phyloP scores from a whole-genome alignment of 208 protist species.

The Acanthamoeba sp. region DNA sequence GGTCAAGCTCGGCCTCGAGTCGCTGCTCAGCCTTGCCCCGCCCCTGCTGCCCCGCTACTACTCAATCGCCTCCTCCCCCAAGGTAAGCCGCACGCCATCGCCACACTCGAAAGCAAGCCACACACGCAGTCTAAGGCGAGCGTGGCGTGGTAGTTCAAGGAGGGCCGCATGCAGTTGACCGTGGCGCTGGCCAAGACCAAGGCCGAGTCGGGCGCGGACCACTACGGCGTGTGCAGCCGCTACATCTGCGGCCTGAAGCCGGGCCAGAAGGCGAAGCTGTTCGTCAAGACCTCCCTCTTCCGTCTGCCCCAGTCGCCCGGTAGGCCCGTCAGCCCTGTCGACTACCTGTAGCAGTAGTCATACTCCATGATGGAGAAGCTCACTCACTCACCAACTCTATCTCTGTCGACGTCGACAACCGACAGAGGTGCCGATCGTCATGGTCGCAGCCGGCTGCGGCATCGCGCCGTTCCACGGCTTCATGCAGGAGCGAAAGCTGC shows the following conservation, averaged over 20 bases:
- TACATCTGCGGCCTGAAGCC: conserved; percentile 74
- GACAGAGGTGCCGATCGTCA: conserved; percentile 73
- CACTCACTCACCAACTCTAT: too few relatives aligned
- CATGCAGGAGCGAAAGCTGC: conserved; percentile 78
- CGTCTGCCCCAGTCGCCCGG: conserved; percentile 58
- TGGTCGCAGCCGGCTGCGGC: conserved; percentile 85
- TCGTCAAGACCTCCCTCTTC: conserved; percentile 56
- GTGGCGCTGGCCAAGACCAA: conserved; percentile 76
- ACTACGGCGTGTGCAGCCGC: conserved; percentile 19
- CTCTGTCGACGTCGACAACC: neutral
- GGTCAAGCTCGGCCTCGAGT: conserved; percentile 72
- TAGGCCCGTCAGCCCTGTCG: neutral
- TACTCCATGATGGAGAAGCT: too few relatives aligned
- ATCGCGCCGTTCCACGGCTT: conserved; percentile 84
- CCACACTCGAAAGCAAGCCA: neutral
- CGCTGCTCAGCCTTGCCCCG: conserved; percentile 89
- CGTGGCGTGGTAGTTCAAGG: conserved; percentile 29
- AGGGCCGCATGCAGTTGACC: neutral
- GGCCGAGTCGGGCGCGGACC: conserved; percentile 7
- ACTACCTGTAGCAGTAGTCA: too few relatives aligned
- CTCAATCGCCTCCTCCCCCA: conserved; percentile 95
- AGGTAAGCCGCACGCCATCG: neutral
- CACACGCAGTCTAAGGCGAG: neutral
- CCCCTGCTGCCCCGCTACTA: conserved; percentile 95
- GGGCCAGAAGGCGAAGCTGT: conserved; percentile 8